Percentiles rank a stretch among this genome's conserved stretches.
Conservation (phyloP, 2,329 filamentous ascomycete genomes). For the Zymoseptoria crescenta region DNA sequence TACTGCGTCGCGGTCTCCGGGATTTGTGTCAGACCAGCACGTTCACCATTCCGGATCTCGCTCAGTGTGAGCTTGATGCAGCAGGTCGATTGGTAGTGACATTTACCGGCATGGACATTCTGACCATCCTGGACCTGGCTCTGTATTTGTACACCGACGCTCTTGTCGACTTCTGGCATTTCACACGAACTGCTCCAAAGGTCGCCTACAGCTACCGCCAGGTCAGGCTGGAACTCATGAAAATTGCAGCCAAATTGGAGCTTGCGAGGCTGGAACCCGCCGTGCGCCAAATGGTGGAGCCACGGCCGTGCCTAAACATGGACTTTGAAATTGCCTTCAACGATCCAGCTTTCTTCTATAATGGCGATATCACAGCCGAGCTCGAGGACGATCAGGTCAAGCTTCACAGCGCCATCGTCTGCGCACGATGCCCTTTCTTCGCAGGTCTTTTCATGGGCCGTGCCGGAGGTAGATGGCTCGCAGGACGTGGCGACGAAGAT, state of each 20-base stretch:
- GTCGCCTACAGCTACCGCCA: constrained; percentile 69
- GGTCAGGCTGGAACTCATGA: constrained; percentile 80
- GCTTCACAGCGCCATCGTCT: constrained; percentile 72
- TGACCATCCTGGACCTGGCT: constrained; percentile 71
- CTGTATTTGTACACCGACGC: constrained; percentile 75
- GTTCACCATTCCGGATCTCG: constrained; percentile 52
- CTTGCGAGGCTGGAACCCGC: constrained; percentile 67
- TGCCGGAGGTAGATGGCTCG: constrained; percentile 74
- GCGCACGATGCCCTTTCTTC: constrained; percentile 86
- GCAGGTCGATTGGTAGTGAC: constrained; percentile 51
- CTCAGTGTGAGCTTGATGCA: constrained; percentile 48
- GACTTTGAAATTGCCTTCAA: constrained; percentile 65
- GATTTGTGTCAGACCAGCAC: constrained; percentile 49
- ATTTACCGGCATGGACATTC: constrained; percentile 64
- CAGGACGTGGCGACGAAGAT: constrained; percentile 38
- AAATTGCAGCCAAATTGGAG: constrained; percentile 62
- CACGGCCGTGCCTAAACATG: constrained; percentile 54
- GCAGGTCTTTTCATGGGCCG: constrained; percentile 82
- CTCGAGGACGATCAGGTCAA: constrained; percentile 61
- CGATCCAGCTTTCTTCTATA: constrained; percentile 64
- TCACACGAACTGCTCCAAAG: constrained; percentile 56
- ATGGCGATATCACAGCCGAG: constrained; percentile 72
- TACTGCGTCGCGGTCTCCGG: constrained; percentile 56
- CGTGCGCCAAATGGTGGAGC: constrained; percentile 63
- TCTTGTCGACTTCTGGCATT: constrained; percentile 80